Evolutionary conservation across 78 protist genomes (phyloP), one percentile per base, ranked within the genome.

Genomic region (Isochrysis galbana): DNA sequence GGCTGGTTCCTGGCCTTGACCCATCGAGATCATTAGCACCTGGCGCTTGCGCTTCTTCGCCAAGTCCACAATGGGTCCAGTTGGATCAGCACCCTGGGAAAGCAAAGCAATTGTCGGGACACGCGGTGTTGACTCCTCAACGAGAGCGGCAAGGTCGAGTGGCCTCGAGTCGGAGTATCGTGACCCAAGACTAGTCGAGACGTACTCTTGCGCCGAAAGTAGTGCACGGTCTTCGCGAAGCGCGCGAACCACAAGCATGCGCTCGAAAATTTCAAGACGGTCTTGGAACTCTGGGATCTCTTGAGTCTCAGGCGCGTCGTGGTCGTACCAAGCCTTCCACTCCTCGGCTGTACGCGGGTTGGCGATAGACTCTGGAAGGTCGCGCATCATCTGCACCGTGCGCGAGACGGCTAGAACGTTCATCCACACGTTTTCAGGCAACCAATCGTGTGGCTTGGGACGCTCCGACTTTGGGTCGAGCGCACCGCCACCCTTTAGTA

Each of bases 1-100:
- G 19, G 74, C 55, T 1, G 84, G 93, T 80, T 97, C 99, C 92
- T 98, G 99, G 5, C 98, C 98, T 87, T 96, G 97, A n/a, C 99
- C 99, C 98, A 98, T 94, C 51, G 98, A 96, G 78, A 95, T 87
- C 39, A 82, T 0, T 32, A 17, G 0, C 44, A 93, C 54, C 55
- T 92, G 92, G 69, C 87, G 94, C 94, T 96, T 96, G 47, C 34
- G 38, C 67, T 93, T 92, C 93, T 94, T 93, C 4, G 97, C 96
- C 45, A 97, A 94, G 7, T 78, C 92, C 48, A 67, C 36, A 34
- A 98, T 95, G 45, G 46, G 29, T 39, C 86, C 86, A 26, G 97
- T 94, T 38, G 98, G 98, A 90, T 98, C 99, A 5, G 97, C 41
- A 22, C 99, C 99, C 29, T 82, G 94, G 34, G 97, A 92, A 48